Evolutionary conservation across 148 eudicot genomes (phyloP).

Genomic region (Cornus suecica): DNA sequence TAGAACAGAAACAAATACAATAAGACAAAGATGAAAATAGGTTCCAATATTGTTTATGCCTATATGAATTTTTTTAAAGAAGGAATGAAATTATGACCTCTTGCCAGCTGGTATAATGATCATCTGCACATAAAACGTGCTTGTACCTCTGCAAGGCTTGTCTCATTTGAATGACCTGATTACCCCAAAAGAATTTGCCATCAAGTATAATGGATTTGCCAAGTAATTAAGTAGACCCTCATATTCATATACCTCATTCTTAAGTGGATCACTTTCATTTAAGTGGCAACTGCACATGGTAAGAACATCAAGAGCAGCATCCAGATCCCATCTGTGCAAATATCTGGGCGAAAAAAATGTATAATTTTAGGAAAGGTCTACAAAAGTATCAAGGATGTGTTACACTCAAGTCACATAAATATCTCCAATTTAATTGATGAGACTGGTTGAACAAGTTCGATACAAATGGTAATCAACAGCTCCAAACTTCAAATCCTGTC

Average conservation of each 20-base stretch:
- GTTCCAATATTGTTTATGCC: not conserved
- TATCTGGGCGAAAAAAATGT: conserved; percentile 44
- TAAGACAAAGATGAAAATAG: not conserved
- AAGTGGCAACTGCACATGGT: conserved; percentile 99
- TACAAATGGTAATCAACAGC: not conserved
- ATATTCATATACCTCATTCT: conserved; percentile 48
- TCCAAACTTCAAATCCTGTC: not conserved
- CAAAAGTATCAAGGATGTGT: conserved; percentile 1
- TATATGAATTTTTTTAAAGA: not conserved
- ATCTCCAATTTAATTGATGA: not conserved
- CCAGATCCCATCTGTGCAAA: conserved; percentile 89
- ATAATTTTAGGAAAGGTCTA: not conserved
- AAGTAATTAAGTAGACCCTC: not conserved
- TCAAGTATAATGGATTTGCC: not conserved
- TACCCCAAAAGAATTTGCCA: conserved; percentile 6
- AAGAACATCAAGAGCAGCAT: conserved; percentile 94
- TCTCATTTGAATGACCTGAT: conserved; percentile 73
- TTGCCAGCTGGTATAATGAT: conserved; percentile 87
- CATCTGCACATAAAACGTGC: conserved; percentile 82
- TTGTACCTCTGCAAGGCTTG: conserved; percentile 84
- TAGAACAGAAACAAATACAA: not conserved
- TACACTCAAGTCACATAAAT: not conserved
- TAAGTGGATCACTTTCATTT: conserved; percentile 57
- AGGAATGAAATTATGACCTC: conserved; percentile 52
- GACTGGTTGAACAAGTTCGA: not conserved